Evolutionary conservation across 2,329 filamentous ascomycete genomes (phyloP).

Genomic region (Scedosporium aurantiacum): DNA sequence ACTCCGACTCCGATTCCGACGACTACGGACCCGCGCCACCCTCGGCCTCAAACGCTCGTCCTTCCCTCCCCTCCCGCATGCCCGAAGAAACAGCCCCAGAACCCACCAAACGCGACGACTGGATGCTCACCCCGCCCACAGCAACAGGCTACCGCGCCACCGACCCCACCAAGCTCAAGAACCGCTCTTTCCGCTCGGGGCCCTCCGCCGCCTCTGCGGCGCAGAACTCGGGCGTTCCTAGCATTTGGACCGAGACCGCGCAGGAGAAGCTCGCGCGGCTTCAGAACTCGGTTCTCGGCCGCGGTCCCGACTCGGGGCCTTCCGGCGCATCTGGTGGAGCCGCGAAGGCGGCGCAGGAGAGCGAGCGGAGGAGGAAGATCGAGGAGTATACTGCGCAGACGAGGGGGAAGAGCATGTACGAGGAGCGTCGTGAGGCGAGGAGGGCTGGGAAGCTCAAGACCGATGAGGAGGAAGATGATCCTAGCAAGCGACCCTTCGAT

Average conservation of each 20-base stretch:
- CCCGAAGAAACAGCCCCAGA: conserved; percentile 29
- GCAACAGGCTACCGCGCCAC: conserved; percentile 41
- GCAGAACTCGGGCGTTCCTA: conserved; percentile 33
- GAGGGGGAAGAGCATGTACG: conserved; percentile 47
- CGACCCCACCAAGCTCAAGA: conserved; percentile 75
- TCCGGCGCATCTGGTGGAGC: neutral
- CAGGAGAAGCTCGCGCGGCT: conserved; percentile 75
- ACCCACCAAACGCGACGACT: conserved; percentile 58
- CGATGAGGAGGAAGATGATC: conserved; percentile 72
- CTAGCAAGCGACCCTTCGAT: conserved; percentile 80
- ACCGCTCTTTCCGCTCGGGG: conserved; percentile 69
- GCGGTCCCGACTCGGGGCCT: conserved; percentile 34
- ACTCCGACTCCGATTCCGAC: conserved; percentile 32
- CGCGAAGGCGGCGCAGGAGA: conserved; percentile 40
- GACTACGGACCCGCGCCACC: conserved; percentile 52
- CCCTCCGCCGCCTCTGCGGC: conserved; percentile 24
- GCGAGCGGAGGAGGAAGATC: conserved; percentile 38
- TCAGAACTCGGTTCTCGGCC: conserved; percentile 71
- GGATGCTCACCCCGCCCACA: conserved; percentile 66
- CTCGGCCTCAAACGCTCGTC: conserved; percentile 32
- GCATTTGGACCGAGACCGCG: conserved; percentile 85
- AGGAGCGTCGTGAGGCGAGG: conserved; percentile 38
- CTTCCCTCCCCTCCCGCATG: conserved; percentile 25
- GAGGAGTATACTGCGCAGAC: conserved; percentile 39
- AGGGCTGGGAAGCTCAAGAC: conserved; percentile 21